Evolutionary conservation across 495 filamentous ascomycete species (phyloP), one percentile per base, ranked within the genome.

Genomic region (Trichoderma gamsii): DNA sequence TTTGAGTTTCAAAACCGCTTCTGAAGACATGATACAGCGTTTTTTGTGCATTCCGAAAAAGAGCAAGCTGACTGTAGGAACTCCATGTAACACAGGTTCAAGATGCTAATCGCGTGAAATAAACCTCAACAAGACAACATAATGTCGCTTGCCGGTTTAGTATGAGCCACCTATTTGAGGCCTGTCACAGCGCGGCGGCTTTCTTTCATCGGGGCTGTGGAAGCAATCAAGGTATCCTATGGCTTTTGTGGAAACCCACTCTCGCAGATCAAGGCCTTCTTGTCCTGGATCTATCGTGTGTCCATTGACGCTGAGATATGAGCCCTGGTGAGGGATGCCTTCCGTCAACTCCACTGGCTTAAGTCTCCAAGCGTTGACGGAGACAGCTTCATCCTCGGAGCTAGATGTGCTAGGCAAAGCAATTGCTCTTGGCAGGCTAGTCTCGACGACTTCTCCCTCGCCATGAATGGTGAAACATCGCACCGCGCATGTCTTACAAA

Each of bases 381-480:
- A 72, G 65, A 66, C 71, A 65, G 63, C 68, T 66, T 66, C 71
- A 27, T 38, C 44, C 67, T 71, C 70, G 66, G 67, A 68, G n/a
- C 66, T 70, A 29, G 56, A 32, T 15, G 8, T 25, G 13, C 25
- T 7, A 15, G 25, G 16, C 9, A 61, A 18, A 4, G n/a, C 49
- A 61, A 32, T 11, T 32, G 16, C 11, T 32, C 29, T 13, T 61
- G 56, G 56, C 23, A 72, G 49, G 35, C 71, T 71, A 18, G 66
- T 71, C 41, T 72, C 71, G 13, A 69, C 69, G 35, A 73, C 46
- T 67, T 72, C 74, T 21, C 69, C 65, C 56, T 71, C 70, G 21
- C 76, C 76, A 56, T 61, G 67, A 66, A 76, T 76, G 11, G 74
- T 70, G 70, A 78, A 76, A 69, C 76, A 78, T 59, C 76, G 68